Conservation (phyloP, 2,329 filamentous ascomycete species). For the Dactylonectria estremocensis region DNA sequence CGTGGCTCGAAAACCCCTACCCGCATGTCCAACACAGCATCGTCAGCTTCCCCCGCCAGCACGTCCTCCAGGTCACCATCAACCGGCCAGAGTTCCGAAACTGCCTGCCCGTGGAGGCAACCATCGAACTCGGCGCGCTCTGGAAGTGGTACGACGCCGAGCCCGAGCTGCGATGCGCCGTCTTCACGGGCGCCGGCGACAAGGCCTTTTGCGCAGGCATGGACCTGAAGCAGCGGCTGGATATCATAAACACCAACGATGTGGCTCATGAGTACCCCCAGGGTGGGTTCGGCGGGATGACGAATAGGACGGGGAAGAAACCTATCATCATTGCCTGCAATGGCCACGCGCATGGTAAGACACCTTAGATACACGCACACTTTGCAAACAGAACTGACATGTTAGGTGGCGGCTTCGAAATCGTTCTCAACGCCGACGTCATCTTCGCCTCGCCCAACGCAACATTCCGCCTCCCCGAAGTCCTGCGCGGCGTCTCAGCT, state of each 20-base stretch:
- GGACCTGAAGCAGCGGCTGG: conserved; percentile 65
- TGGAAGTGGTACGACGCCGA: conserved; percentile 68
- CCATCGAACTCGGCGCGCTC: conserved; percentile 59
- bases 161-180: conserved; percentile 63
- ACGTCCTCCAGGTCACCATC: conserved; percentile 61
- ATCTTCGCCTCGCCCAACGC: conserved; percentile 68
- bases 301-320: conserved; percentile 53
- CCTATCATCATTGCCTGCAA: conserved; percentile 52
- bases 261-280: conserved; percentile 41
- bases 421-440: conserved; percentile 66
- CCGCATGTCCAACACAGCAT: conserved; percentile 52
- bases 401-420: conserved; percentile 52
- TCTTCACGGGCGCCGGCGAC: conserved; percentile 66
- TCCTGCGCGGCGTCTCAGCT: conserved; percentile 70
- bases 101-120: conserved; percentile 55
- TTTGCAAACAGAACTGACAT: background rate
- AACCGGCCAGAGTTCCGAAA: conserved; percentile 61
- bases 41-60: conserved; percentile 58
- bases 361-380: background rate
- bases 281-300: conserved; percentile 55
- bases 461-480: conserved; percentile 71
- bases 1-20: conserved; percentile 53
- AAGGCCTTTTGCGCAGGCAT: conserved; percentile 69
- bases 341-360: conserved; percentile 50
- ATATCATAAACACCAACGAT: conserved; percentile 48